Evolutionary conservation across 192 early-diverging fungal species (phyloP), one percentile per base, ranked within the genome.

Genomic region (Linnemannia schmuckeri): DNA sequence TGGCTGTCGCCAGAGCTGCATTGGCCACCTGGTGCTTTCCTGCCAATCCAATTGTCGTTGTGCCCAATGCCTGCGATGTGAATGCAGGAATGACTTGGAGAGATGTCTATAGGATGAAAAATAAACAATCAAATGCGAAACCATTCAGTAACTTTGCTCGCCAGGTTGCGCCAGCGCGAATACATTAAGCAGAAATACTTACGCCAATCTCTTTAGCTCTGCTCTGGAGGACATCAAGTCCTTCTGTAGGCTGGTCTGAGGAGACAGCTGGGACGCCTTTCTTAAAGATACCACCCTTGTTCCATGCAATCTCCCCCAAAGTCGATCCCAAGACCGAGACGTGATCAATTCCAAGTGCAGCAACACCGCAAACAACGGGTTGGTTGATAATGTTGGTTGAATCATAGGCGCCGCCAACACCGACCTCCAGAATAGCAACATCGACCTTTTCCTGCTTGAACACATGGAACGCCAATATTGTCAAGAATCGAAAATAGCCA

Each of bases 401-500:
- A 77, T 97, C 96, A 87, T 94, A 98, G 75, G 95, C 90, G 52
- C 96, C 96, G 44, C 96, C 96, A 10, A 97, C 91, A 68, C 96
- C 96, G 12, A 96, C 95, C 88, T 97, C 96, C 61, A 97, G 75
- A 35, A 97, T 91, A 10, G 93, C 95, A 13, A 95, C 95, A 77
- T 97, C 96, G 6, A 97, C 96, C 70, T 93, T 88, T 80, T 98
- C 97, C 24, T 89, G 88, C 78, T 97, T 88, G 85, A 99, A 98
- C 7, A 90, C 90, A 88, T 99, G 97, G 74, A 95, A 95, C 0
- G 98, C 96, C 90, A 99, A 89, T 49, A 98, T 86, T 6, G 97
- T 97, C 79, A 99, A 89, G 88, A 94, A 98, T 72, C 97, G 89
- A 78, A 99, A 99, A 82, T 99, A 99, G 37, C 92, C 92, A 27